These are phyloP conservation scores for Coemansia sp. DNA, from an alignment of 371 early-diverging fungal genomes.

Conservation along the genomic window DNA sequence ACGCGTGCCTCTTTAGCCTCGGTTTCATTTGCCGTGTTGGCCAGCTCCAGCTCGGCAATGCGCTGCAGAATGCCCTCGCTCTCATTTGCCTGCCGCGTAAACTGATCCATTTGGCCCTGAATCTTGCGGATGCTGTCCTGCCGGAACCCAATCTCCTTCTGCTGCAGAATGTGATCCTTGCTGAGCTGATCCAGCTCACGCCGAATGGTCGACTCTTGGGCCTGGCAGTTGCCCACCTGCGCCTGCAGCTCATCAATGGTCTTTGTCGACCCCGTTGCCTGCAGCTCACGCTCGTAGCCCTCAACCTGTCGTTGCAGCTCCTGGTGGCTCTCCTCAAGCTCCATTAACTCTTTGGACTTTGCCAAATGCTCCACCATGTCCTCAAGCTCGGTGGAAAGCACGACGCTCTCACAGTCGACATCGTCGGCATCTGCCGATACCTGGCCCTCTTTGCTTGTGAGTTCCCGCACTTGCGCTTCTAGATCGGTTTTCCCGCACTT, in stretches of 20 bases:
- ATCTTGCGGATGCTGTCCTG: constrained; percentile 57
- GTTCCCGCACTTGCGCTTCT: constrained; percentile 52
- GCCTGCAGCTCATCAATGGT: constrained; percentile 67
- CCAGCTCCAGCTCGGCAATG: constrained; percentile 21
- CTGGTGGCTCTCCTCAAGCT: constrained; percentile 43
- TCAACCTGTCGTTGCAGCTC: constrained; percentile 53
- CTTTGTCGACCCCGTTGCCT: constrained; percentile 60
- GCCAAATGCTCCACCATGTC: constrained; percentile 35
- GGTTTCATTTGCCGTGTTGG: constrained; percentile 4
- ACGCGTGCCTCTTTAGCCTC: constrained; percentile 18
- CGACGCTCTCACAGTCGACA: constrained; percentile 37
- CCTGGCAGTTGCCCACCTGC: constrained; percentile 58
- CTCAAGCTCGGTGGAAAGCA: constrained; percentile 45
- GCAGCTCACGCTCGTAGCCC: constrained; percentile 60
- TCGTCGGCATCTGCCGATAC: constrained; percentile 50
- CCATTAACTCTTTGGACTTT: constrained; percentile 45
- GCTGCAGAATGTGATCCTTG: constrained; percentile 51
- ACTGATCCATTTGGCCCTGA: constrained; percentile 48
- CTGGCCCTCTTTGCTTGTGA: constrained; percentile 48
- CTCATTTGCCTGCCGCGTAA: constrained; percentile 38
- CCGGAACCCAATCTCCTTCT: constrained; percentile 53
- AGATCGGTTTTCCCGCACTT: constrained; percentile 49
- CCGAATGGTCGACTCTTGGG: constrained; percentile 53
- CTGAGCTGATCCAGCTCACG: constrained; percentile 59
- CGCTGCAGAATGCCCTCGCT: constrained; percentile 22